Evolutionary conservation across 208 protist genomes (phyloP), one percentile per base, ranked within the genome.

Genomic region (Wallacemonas collosoma): DNA sequence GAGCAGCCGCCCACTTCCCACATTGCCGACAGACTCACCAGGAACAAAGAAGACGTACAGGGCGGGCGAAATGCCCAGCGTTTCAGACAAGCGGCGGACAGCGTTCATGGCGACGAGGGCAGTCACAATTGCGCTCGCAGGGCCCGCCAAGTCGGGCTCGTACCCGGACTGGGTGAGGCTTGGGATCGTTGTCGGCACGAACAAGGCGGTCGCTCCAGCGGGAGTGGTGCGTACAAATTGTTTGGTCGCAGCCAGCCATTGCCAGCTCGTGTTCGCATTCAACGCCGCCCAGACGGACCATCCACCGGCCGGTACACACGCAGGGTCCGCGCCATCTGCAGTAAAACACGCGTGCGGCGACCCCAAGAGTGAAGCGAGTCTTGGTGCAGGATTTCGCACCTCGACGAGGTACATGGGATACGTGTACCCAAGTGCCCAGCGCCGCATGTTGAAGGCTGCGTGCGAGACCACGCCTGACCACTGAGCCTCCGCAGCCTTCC

Each of bases 11-110:
- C 57, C 60, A 41, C 80, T 85, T 9, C 80, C 80, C 15, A 75
- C 62, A 48, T 73, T 76, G 4, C 73, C 73, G 2, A 72, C 40
- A 14, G 72, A 73, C 54, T 83, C 79, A 39, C 61, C 79, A 43
- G 79, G 79, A 43, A 83, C 73, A 26, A 83, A 80, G 64, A 80
- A 83, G 2, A 66, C 74, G 47, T 83, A 83, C 5, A 83, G 44
- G 3, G 57, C 35, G 11, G 58, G 54, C 36, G 60, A 17, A 1
- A 50, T 3, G 17, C 41, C n/a, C n/a, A 65, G 43, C 4, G 35
- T 50, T 15, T 53, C 15, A 0, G 53, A 50, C 64, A 55, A 4
- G 40, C 75, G 60, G 48, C 44, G 15, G 7, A 80, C 40, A 2
- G 72, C 67, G n/a, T 81, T 76, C 63, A 81, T 9, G 15, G 71